These are phyloP conservation scores for Rheum nobile DNA, from an alignment of 148 eudicot genomes.

Conservation along the genomic window DNA sequence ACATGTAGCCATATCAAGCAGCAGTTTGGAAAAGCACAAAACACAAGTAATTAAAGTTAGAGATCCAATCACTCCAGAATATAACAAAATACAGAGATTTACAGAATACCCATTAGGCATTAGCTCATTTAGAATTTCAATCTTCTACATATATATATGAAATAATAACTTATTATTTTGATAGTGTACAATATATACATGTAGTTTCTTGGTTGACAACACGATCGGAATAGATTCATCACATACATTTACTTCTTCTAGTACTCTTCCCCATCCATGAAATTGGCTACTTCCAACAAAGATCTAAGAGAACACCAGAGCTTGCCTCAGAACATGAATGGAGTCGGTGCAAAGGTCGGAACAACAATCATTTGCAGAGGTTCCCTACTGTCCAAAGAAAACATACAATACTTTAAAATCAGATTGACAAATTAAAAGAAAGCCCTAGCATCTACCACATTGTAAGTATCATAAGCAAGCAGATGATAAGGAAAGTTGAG, in stretches of 20 bases:
- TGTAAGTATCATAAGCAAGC: too few species aligned
- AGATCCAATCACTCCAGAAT: background rate
- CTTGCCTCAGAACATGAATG: conserved; percentile 32
- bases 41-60: background rate
- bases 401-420: background rate
- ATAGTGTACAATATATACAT: background rate
- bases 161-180: background rate
- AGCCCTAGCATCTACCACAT: too few species aligned
- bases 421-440: background rate
- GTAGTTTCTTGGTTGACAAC: background rate
- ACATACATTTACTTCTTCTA: background rate
- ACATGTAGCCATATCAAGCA: background rate
- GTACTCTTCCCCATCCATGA: background rate
- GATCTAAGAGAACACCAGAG: background rate
- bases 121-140: background rate
- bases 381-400: conserved; percentile 21
- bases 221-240: background rate
- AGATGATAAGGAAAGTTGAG: too few species aligned
- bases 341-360: conserved; percentile 41
- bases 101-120: background rate
- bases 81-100: too few species aligned
- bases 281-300: background rate
- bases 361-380: conserved; percentile 16
- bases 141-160: background rate
- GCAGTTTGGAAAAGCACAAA: background rate